Percentiles rank a stretch among this genome's conserved stretches.
Conservation (phyloP, 2,329 filamentous ascomycete species). For the Microdochium paspali region DNA sequence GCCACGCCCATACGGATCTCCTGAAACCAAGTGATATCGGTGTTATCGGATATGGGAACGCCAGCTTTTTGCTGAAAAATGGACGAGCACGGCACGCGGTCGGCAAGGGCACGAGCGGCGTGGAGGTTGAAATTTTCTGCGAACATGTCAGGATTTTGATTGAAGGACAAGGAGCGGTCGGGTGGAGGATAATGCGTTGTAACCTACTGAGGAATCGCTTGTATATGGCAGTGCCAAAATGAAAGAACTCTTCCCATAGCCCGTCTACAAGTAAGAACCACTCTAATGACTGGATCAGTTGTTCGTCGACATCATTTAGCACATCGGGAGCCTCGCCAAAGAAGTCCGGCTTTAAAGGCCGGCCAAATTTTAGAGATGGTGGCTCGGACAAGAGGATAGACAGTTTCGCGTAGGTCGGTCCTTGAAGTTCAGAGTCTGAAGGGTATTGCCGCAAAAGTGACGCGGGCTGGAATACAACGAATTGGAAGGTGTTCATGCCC, state of each 20-base stretch:
- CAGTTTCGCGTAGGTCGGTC: slow-evolving; percentile 35
- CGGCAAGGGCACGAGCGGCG: slow-evolving; percentile 43
- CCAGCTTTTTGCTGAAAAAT: slow-evolving; percentile 30
- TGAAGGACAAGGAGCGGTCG: not conserved
- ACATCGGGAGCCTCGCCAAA: slow-evolving; percentile 50
- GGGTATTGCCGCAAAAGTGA: slow-evolving; percentile 40
- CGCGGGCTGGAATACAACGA: slow-evolving; percentile 59
- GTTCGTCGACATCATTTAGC: slow-evolving; percentile 53
- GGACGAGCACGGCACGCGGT: slow-evolving; percentile 38
- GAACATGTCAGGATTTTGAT: slow-evolving; percentile 2
- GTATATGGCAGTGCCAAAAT: slow-evolving; percentile 62
- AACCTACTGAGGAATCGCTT: slow-evolving; percentile 74
- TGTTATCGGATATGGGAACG: slow-evolving; percentile 21
- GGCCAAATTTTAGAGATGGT: slow-evolving; percentile 48
- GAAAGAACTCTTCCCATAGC: slow-evolving; percentile 63
- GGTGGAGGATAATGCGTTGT: not conserved
- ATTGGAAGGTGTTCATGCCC: slow-evolving; percentile 60
- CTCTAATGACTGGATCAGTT: slow-evolving; percentile 69
- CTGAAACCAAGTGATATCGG: slow-evolving; percentile 19
- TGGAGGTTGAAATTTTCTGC: slow-evolving; percentile 40
- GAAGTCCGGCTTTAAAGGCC: slow-evolving; percentile 61
- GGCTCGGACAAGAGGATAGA: slow-evolving; percentile 36
- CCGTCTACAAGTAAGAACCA: slow-evolving; percentile 74
- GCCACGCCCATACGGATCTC: slow-evolving; percentile 13
- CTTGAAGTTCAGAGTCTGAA: slow-evolving; percentile 17